phyloP scores from a whole-genome alignment of 2,329 filamentous ascomycete species.

The Thielaviopsis populi region DNA sequence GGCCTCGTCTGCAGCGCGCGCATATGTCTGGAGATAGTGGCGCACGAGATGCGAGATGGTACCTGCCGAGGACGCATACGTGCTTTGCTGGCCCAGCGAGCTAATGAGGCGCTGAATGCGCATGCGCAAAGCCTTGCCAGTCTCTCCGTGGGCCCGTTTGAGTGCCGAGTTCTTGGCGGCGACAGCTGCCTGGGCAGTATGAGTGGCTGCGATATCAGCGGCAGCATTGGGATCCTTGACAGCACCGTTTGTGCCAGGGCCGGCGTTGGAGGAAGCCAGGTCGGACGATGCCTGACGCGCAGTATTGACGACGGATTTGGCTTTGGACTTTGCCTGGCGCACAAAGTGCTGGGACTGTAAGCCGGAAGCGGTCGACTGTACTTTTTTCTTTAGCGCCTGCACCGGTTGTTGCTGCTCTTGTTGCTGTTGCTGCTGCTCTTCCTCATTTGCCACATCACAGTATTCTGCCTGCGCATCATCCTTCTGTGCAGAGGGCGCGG shows the following conservation, averaged over 20 bases:
- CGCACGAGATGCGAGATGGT: slow-evolving; percentile 61
- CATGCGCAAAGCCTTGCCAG: slow-evolving; percentile 56
- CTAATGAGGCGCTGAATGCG: slow-evolving; percentile 61
- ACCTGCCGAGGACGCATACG: slow-evolving; percentile 78
- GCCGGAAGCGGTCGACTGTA: neutral
- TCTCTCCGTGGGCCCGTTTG: slow-evolving; percentile 60
- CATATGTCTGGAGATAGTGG: slow-evolving; percentile 65
- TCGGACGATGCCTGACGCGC: neutral
- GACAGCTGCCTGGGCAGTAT: slow-evolving; percentile 38
- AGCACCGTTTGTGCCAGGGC: neutral
- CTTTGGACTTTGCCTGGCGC: neutral
- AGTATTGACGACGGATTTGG: neutral
- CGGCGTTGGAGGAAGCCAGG: neutral
- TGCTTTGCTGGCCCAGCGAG: slow-evolving; percentile 57
- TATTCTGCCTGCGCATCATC: slow-evolving; percentile 1
- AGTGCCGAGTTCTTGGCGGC: slow-evolving; percentile 45
- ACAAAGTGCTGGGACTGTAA: neutral
- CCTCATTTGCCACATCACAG: neutral
- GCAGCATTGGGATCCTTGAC: slow-evolving; percentile 13
- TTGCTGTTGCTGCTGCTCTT: neutral
- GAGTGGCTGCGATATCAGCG: slow-evolving; percentile 20
- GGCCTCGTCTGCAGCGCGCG: slow-evolving; percentile 53
- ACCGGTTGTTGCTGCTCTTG: neutral
- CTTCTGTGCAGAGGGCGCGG: neutral
- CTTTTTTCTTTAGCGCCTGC: neutral